phyloP scores from a whole-genome alignment of 768 basidiomycete genomes.

The Pleurotus platypus region DNA sequence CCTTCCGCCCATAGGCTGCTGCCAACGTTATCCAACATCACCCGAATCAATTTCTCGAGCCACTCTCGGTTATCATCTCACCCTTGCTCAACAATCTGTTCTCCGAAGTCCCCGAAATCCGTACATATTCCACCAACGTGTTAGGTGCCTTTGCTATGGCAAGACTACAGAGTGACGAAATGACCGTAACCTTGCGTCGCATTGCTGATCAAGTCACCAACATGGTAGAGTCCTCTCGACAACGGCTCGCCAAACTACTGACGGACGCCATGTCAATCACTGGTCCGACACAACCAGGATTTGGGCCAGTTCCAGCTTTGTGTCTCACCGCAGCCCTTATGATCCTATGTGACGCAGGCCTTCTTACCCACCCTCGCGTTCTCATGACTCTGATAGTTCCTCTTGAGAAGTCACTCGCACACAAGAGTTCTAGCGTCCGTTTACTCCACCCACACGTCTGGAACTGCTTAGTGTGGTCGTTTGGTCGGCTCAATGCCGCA shows the following conservation, averaged over 20 bases:
- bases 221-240: slow-evolving; percentile 9
- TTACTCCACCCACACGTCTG: slow-evolving; percentile 43
- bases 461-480: slow-evolving; percentile 57
- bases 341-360: slow-evolving; percentile 37
- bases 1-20: slow-evolving; percentile 24
- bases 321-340: slow-evolving; percentile 42
- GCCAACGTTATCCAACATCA: slow-evolving; percentile 32
- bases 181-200: slow-evolving; percentile 14
- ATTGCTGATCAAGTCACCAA: slow-evolving; percentile 21
- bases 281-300: slow-evolving; percentile 14
- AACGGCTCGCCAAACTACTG: slow-evolving; percentile 23
- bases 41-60: slow-evolving; percentile 42
- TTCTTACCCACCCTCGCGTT: slow-evolving; percentile 37
- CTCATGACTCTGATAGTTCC: slow-evolving; percentile 34
- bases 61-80: slow-evolving; percentile 48
- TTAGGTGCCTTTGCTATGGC: slow-evolving; percentile 52
- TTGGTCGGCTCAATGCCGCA: slow-evolving; percentile 31
- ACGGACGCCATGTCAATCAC: slow-evolving; percentile 21
- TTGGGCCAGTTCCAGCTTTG: slow-evolving; percentile 41
- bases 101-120: slow-evolving; percentile 24
- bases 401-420: slow-evolving; percentile 25
- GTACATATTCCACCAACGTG: slow-evolving; percentile 54
- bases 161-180: slow-evolving; percentile 19
- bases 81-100: slow-evolving; percentile 26
- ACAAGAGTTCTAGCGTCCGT: slow-evolving; percentile 30